These are phyloP conservation scores for Cytospora mali DNA, from an alignment of 2,329 filamentous ascomycete genomes.

Conservation along the genomic window DNA sequence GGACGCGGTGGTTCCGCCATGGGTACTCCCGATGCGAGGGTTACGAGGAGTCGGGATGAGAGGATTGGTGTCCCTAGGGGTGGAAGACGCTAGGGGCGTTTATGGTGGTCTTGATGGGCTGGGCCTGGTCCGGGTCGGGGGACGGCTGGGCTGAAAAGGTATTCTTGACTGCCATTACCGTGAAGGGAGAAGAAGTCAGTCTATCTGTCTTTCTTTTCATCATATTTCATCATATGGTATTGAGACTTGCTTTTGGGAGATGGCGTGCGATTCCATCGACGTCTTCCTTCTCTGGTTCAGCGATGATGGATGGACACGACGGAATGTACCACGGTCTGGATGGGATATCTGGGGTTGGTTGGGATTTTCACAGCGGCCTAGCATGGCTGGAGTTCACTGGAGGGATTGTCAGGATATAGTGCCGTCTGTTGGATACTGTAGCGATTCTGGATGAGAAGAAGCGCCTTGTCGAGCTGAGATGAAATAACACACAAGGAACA, in stretches of 20 bases:
- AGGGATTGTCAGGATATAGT: background rate
- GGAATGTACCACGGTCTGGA: background rate
- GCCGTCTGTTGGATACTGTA: background rate
- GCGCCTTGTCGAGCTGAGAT: background rate
- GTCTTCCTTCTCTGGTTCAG: background rate
- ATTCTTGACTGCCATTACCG: no score
- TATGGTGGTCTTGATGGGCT: background rate
- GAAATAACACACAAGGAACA: background rate
- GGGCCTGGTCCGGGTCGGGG: no score
- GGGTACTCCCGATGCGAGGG: conserved; percentile 34
- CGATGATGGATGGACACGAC: background rate
- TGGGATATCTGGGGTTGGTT: background rate
- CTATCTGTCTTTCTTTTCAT: no score
- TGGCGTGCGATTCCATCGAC: background rate
- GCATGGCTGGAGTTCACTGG: background rate
- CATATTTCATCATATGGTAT: no score
- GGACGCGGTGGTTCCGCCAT: conserved; percentile 6
- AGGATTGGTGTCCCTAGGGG: conserved; percentile 34
- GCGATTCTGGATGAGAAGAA: background rate
- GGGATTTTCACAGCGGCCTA: background rate
- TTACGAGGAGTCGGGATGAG: conserved; percentile 38
- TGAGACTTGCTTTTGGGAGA: background rate
- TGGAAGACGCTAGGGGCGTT: conserved; percentile 26
- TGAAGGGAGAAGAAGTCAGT: no score
- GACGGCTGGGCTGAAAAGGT: no score